Base-by-base conservation (phyloP, 331 rosid genomes). In the Prunus yedoensis region DNA sequence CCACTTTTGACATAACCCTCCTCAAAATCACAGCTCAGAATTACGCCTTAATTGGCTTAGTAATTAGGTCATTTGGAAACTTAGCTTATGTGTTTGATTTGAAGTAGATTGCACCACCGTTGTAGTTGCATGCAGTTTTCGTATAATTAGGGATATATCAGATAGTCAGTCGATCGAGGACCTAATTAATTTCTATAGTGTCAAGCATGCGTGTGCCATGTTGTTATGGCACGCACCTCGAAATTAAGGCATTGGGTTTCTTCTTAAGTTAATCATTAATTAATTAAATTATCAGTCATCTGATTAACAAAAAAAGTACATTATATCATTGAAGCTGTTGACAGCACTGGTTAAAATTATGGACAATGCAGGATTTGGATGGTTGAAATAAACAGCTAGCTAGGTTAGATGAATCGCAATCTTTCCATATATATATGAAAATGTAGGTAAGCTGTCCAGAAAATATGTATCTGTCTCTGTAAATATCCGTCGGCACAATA, bases 1-100 rank as follows among this genome's bases (percentile, higher is more conserved):
- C 97, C 85, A 91, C 96, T 85, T 23, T 88, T 93, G 96, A 93
- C 85, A 83, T 71, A 83, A 83, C 96, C 80, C 85, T 77, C 68
- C 72, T 70, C 89, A 83, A 75, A 58, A 49, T 66, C 77, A 74
- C 78, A 76, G 18, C 74, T 53, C 47, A 76, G 66, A 52, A 62
- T 11, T 30, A 18, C 2, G 45, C 27, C 12, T 35, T 35, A 35
- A 21, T 47, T 3, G 73, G 8, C 45, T 52, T 56, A 18, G 47
- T 18, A 35, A 52, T 68, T 70, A 51, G 75, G 38, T 35, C 53
- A 20, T 35, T 56, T 35, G 20, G 8, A 51, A 25, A 70, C 20
- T 70, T 18, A 63, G 60, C 64, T n/a, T 32, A 54, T 32, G 25
- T 32, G 21, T 7, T 6, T 52, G 18, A 51, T 8, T 68, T 41